A percentile compares a stretch with the other conserved stretches of the same genome.
Conservation (phyloP, 345 rosid genomes). For the Hibiscus trionum region DNA sequence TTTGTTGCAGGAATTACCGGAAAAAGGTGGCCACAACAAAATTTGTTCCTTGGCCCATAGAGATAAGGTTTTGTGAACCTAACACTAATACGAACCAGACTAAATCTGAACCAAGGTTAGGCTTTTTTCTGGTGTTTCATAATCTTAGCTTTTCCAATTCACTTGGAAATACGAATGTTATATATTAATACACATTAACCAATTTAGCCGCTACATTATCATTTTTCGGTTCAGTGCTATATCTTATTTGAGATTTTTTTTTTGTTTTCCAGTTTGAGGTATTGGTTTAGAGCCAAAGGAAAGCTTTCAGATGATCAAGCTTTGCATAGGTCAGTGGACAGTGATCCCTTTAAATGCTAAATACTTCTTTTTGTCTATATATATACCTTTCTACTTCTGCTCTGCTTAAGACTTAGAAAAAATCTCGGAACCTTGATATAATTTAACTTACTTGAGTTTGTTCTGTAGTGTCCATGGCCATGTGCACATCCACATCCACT, state of each 20-base stretch:
- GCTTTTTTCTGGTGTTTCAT: conserved; percentile 1
- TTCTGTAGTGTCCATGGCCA: not conserved
- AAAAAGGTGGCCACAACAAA: conserved; percentile 63
- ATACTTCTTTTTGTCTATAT: not conserved
- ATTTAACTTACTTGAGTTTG: not conserved
- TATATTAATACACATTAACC: not conserved
- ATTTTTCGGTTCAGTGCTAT: not conserved
- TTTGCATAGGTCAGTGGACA: conserved; percentile 60
- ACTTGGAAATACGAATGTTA: not conserved
- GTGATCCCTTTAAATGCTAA: conserved; percentile 11
- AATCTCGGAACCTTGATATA: not conserved
- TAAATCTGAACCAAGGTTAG: conserved; percentile 78
- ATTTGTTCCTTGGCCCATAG: conserved; percentile 92
- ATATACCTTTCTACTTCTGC: not conserved
- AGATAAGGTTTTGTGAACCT: conserved; percentile 86
- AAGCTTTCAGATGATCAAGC: conserved; percentile 94
- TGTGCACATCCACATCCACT: not conserved
- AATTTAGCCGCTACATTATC: not conserved
- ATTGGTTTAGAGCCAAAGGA: conserved; percentile 94
- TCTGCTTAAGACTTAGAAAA: not conserved
- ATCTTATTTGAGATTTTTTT: not conserved
- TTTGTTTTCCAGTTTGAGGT: conserved; percentile 53
- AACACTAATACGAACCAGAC: conserved; percentile 62
- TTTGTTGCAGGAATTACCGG: conserved; percentile 71
- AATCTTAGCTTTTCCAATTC: conserved; percentile 8